Base-by-base conservation (phyloP, 805 yeast genomes). In the Candida dajiaensis region DNA sequence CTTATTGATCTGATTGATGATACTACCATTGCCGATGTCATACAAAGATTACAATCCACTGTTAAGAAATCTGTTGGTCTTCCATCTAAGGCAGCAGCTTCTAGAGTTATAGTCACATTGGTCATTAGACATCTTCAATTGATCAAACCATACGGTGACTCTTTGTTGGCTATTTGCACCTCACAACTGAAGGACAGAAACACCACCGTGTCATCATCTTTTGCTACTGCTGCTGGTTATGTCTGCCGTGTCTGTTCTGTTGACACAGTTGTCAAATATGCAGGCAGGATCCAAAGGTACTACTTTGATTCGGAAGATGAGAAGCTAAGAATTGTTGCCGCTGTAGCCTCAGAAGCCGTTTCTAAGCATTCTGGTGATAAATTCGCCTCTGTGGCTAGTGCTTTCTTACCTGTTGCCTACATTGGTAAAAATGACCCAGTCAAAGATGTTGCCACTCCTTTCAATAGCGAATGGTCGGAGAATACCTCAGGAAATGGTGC, bases 31-130 rank as follows among this genome's bases (percentile, higher is more conserved):
- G 51, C 39, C 2, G 69, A 69, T 1, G 64, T 70, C 21, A 68
- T 86, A 3, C 69, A 67, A 2, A 69, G 67, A 35, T 66, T 89
- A 25, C 74, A 76, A 20, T 58, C 65, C 19, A 76, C 88, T 2
- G 77, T 87, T 9, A 80, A 80, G 50, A 75, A 71, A 46, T 78
- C 95, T 0, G 86, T 90, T 19, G 98, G 98, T 0, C 69, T 94
- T 13, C 97, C 98, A 0, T 88, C 97, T 0, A 89, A 92, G 58
- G 89, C 86, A 0, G 88, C 90, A 21, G 89, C 92, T 0, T 78
- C 95, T 6, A 76, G 81, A 50, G 82, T 89, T 0, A 62, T 90
- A 11, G 87, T 83, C 8, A 73, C 78, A 18, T 62, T 89, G 41
- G 76, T 85, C 0, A 68, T 79, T 11, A 76, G 83, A 50, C 81